These are phyloP conservation scores for Nemania sp. DNA, from an alignment of 2,329 filamentous ascomycete genomes.

Conservation along the genomic window DNA sequence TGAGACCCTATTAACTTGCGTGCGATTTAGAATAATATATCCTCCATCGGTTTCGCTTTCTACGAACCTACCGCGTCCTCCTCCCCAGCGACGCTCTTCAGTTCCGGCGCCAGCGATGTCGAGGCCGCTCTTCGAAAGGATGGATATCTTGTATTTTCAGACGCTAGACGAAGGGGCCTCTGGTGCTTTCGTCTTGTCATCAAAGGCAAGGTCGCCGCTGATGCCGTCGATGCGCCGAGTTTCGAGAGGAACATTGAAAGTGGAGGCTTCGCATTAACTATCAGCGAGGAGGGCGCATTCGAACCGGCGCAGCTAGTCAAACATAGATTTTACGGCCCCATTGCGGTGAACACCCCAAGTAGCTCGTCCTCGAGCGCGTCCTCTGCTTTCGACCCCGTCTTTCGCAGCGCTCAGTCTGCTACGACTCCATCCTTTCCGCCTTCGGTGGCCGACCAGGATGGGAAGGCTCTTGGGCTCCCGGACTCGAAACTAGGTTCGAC, in stretches of 20 bases:
- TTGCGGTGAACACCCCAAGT: constrained; percentile 59
- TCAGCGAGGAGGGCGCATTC: constrained; percentile 63
- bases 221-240: constrained; percentile 40
- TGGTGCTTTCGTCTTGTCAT: constrained; percentile 66
- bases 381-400: constrained; percentile 53
- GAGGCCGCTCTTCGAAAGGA: constrained; percentile 64
- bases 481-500: constrained; percentile 54
- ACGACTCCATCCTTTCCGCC: constrained; percentile 46
- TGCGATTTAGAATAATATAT: constrained; percentile 64
- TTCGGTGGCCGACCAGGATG: constrained; percentile 48
- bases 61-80: constrained; percentile 60
- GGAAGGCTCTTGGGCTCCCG: constrained; percentile 45
- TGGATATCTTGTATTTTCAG: constrained; percentile 66
- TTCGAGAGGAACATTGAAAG: constrained; percentile 59
- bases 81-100: constrained; percentile 59
- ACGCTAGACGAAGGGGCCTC: constrained; percentile 61
- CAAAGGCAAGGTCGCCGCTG: constrained; percentile 54
- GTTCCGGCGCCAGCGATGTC: constrained; percentile 62
- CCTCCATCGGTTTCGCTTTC: constrained; percentile 65
- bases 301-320: constrained; percentile 64
- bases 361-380: constrained; percentile 60
- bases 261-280: constrained; percentile 58
- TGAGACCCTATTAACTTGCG: constrained; percentile 27
- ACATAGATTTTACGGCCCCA: constrained; percentile 55
- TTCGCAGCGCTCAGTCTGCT: constrained; percentile 50